Percentiles rank a stretch among this genome's conserved stretches.
These are phyloP conservation scores for Gracilaria caudata DNA, from an alignment of 23 red algal species.

Conservation along the genomic window DNA sequence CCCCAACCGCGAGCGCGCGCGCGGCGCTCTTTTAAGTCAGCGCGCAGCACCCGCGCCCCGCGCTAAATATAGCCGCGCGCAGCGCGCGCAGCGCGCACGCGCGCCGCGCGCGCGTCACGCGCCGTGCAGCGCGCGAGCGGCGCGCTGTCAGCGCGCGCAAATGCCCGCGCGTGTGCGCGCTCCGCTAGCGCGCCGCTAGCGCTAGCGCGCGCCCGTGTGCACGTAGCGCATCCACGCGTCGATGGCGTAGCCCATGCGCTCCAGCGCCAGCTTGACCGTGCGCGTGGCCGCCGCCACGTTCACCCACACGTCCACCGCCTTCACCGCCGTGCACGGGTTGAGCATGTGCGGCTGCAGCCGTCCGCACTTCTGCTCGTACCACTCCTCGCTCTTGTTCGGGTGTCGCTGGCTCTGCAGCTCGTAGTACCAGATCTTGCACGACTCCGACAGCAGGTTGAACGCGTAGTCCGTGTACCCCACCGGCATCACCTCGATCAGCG, in stretches of 20 bases:
- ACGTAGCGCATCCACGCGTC: slow-evolving; percentile 35
- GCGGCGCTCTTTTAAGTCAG: neutral
- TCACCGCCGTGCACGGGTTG: slow-evolving; percentile 42
- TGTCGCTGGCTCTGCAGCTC: slow-evolving; percentile 28
- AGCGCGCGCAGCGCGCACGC: neutral
- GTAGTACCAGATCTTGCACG: slow-evolving; percentile 70
- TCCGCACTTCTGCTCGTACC: slow-evolving; percentile 39
- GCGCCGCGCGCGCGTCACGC: no score
- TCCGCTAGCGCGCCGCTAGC: no score
- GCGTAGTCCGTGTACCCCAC: slow-evolving; percentile 61
- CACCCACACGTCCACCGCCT: slow-evolving; percentile 33
- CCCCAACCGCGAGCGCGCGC: no score
- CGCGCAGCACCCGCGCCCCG: no score
- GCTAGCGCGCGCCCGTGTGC: neutral
- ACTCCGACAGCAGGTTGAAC: slow-evolving; percentile 54
- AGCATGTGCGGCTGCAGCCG: slow-evolving; percentile 24
- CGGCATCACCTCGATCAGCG: slow-evolving; percentile 61
- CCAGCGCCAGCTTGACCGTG: slow-evolving; percentile 37
- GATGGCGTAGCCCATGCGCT: slow-evolving; percentile 36
- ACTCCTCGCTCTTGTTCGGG: slow-evolving; percentile 16
- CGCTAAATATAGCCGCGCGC: neutral
- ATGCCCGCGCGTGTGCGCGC: neutral
- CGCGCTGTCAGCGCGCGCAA: neutral
- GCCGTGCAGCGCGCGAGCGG: neutral
- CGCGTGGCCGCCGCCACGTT: slow-evolving; percentile 5